Base-by-base conservation (phyloP, 768 basidiomycete species). In the Lactifluus volemus region DNA sequence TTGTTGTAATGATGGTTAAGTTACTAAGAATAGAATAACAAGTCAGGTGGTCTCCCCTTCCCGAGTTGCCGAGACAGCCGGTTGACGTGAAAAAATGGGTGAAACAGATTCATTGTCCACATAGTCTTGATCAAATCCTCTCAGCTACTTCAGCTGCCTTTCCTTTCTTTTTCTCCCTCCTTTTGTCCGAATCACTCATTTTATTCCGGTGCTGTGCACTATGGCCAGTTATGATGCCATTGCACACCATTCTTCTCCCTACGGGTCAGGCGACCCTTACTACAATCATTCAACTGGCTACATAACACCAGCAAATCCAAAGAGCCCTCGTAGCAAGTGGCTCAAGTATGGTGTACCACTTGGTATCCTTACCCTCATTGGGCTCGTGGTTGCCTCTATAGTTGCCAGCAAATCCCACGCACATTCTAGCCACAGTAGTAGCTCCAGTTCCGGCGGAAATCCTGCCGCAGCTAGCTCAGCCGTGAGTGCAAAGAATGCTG, bases 351-450 rank as follows among this genome's bases (percentile, higher is more conserved):
- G 86, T 65, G 68, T 90, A 21, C 89, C 89, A 15, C 71, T 88
- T 54, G 76, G 78, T 29, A 70, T 90, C 63, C 70, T 86, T 29
- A 78, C 88, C 63, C 81, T 89, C 63, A 74, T 77, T 51, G 89
- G 76, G 44, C 88, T 83, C 48, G 81, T 91, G 25, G 74, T 90
- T 29, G 95, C 89, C 38, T 92, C 87, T 65, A 82, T 98, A 49
- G 66, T 98, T 19, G 50, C 30, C 30, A 94, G 89, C 44, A 82
- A 83, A 50, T 82, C 51, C n/a, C 58, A 61, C 14, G 71, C 73
- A 67, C 79, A 71, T 25, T 5, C 45, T 62, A 25, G 25, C 25
- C 25, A 25, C 25, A 72, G 62, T 32, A 52, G 71, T n/a, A 67
- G 70, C 17, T 64, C 59, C 58, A 64, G 53, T 8, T 53, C 62